Percentiles rank a stretch among this genome's conserved stretches.
Evolutionary conservation across 2,329 filamentous ascomycete genomes (phyloP).

Genomic region (Xylaria sp.): DNA sequence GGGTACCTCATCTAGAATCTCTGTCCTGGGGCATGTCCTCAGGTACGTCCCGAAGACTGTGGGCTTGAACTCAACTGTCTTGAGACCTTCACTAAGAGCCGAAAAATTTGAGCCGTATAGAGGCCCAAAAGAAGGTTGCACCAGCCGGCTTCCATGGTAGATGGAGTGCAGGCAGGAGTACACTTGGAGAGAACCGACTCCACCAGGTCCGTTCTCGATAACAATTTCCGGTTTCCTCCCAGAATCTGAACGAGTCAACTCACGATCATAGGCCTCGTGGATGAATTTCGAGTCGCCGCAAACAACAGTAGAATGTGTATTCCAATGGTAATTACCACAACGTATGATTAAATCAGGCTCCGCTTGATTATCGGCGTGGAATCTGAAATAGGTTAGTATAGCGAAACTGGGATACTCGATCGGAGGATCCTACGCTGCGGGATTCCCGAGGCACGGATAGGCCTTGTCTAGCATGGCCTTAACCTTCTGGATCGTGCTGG

Average conservation of each 20-base stretch:
- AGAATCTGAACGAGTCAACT: neutral
- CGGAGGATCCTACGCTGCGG: too few species aligned
- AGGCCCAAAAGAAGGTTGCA: neutral
- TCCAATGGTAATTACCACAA: neutral
- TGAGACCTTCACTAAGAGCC: too few species aligned
- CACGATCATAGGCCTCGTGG: neutral
- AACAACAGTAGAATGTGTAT: neutral
- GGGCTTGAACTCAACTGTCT: conserved; percentile 1
- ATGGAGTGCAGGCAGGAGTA: neutral
- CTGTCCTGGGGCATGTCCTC: conserved; percentile 27
- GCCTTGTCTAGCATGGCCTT: too few species aligned
- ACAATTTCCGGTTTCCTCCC: neutral
- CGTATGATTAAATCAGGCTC: neutral
- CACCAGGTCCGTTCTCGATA: too few species aligned
- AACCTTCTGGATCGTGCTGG: too few species aligned
- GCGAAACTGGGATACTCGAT: neutral
- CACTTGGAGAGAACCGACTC: neutral
- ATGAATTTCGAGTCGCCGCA: neutral
- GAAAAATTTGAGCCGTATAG: too few species aligned
- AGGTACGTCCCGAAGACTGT: too few species aligned
- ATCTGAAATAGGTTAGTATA: neutral
- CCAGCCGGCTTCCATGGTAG: neutral
- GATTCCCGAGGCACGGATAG: too few species aligned
- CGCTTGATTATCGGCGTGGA: neutral
- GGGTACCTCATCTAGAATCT: neutral